Evolutionary conservation across 2,329 filamentous ascomycete genomes (phyloP), one percentile per base, ranked within the genome.

Genomic region (Malbranchea zuffiana): DNA sequence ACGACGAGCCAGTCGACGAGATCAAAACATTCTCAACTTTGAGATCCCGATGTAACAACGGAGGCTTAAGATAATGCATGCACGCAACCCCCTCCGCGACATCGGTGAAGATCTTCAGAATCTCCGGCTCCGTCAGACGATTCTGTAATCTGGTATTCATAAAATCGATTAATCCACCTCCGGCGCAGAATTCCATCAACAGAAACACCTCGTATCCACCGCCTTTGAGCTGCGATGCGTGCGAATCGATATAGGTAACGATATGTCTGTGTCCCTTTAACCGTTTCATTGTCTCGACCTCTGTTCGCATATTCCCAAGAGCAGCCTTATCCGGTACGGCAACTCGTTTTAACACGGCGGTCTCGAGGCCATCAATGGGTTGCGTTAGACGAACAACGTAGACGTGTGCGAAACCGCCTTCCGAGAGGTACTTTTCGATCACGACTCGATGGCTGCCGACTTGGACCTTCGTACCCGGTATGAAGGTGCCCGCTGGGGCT

Each of bases 221-320:
- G 35, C 82, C 85, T 51, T 83, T 80, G 50, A 96, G 68, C 62
- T 96, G 87, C 11, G 86, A 95, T 24, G 90, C 90, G 62, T 98
- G 90, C 47, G 88, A 96, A 67, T 98, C 90, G 59, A 96, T 87
- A 64, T 98, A 98, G 41, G 82, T 95, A 52, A 98, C 90, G 55
- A 98, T 96, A 51, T 90, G 81, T 45, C 79, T 78, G 71, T 96
- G 90, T 40, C 90, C 90, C 69, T 94, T 94, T 51, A 98, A 72
- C 63, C 90, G 87, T 77, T 98, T 98, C 90, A 98, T 98, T 10
- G 90, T 98, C 67, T 98, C 90, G 50, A 98, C 90, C 69, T 98
- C 90, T 48, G 80, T 96, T 60, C 90, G 79, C 90, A 98, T 96
- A 61, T 83, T 87, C 45, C 84, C 82, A 63, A 98, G 69, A 41